Evolutionary conservation across 768 basidiomycete species (phyloP).

Genomic region (Russula emetica): DNA sequence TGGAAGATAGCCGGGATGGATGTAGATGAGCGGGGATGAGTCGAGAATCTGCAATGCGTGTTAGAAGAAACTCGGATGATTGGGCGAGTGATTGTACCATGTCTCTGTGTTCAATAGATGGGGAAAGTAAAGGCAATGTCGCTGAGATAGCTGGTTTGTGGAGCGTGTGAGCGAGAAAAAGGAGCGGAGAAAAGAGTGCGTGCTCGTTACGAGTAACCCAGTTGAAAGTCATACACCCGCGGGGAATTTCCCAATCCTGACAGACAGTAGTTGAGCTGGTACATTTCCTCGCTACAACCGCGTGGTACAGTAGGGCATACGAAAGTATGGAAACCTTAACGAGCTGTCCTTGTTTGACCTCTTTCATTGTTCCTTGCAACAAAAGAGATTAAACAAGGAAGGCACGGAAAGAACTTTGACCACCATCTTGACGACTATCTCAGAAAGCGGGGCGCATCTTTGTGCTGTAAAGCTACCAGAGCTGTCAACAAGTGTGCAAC

Average conservation of each 20-base stretch:
- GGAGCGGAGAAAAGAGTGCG: constrained; percentile 29
- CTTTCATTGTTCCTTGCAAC: no score
- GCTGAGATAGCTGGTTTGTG: constrained; percentile 66
- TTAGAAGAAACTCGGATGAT: constrained; percentile 44
- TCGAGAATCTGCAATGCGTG: constrained; percentile 60
- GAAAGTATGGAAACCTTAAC: no score
- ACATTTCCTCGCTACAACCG: no score
- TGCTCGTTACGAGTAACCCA: constrained; percentile 88
- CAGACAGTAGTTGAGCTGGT: background rate
- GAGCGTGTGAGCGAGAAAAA: constrained; percentile 30
- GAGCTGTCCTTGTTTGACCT: no score
- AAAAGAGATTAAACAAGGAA: no score
- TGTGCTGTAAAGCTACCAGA: background rate
- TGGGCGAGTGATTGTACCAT: constrained; percentile 54
- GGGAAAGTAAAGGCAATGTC: constrained; percentile 83
- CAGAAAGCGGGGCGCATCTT: no score
- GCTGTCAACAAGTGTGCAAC: background rate
- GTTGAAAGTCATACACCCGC: constrained; percentile 70
- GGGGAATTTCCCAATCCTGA: background rate
- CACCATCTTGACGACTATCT: no score
- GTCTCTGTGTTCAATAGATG: constrained; percentile 36
- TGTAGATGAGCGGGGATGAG: constrained; percentile 46
- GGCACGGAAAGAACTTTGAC: no score
- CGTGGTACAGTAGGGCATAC: no score
- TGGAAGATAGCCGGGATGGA: constrained; percentile 78